These are phyloP conservation scores for Lumnitzera racemosa DNA, from an alignment of 345 rosid species.

Conservation along the genomic window DNA sequence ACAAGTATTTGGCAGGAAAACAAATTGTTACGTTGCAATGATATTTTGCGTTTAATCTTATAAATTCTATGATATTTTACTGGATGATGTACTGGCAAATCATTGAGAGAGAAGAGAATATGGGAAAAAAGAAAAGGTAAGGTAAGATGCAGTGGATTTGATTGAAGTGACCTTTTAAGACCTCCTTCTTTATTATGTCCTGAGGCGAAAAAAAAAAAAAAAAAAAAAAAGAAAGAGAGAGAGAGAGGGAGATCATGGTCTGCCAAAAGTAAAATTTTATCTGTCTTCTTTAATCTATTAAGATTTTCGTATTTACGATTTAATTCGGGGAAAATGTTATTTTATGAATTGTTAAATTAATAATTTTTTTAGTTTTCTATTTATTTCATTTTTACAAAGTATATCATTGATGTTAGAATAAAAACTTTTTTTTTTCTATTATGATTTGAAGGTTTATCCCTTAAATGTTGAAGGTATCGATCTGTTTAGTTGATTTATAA, in stretches of 20 bases:
- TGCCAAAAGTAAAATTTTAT: constrained; percentile 19
- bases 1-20: no score
- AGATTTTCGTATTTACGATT: neutral
- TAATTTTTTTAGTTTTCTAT: neutral
- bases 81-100: no score
- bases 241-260: neutral
- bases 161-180: constrained; percentile 12
- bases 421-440: no score
- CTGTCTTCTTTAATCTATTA: constrained; percentile 8
- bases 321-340: no score
- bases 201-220: neutral
- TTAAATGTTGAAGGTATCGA: no score
- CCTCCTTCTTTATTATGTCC: constrained; percentile 3
- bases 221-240: neutral
- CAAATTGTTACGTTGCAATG: no score
- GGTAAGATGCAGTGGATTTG: constrained; percentile 3
- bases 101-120: neutral
- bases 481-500: no score
- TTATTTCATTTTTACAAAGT: no score
- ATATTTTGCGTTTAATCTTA: no score
- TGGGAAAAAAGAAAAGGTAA: neutral
- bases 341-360: neutral
- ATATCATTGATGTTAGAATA: no score
- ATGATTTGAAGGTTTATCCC: no score
- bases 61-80: no score